Evolutionary conservation across 805 yeast genomes (phyloP).

Genomic region (Candida stauntonica): DNA sequence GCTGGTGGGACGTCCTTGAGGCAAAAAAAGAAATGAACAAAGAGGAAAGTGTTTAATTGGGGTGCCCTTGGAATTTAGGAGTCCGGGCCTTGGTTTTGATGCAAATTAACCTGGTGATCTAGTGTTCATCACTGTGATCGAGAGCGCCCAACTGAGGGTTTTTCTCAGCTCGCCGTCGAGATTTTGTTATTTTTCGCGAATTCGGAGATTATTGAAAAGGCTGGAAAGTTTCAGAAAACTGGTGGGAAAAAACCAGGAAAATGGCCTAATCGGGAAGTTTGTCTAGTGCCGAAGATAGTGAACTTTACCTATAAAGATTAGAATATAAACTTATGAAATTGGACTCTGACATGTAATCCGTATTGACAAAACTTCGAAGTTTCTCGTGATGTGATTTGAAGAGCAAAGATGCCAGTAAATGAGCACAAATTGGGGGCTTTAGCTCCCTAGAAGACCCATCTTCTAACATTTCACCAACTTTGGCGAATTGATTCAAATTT

Average conservation of each 20-base stretch:
- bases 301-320: no score
- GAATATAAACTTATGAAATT: background rate
- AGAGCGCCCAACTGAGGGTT: background rate
- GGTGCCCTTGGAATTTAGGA: background rate
- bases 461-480: no score
- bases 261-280: background rate
- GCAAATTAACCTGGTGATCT: no score
- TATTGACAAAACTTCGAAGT: background rate
- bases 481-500: no score
- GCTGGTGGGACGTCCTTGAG: background rate
- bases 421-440: slow-evolving; percentile 14
- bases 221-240: background rate
- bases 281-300: no score
- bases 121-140: background rate
- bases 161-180: background rate
- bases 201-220: background rate
- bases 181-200: no score
- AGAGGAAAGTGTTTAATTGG: background rate
- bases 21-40: background rate
- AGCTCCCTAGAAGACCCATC: background rate
- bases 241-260: background rate
- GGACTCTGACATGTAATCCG: background rate
- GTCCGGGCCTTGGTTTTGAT: background rate
- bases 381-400: slow-evolving; percentile 2
- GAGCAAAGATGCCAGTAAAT: slow-evolving; percentile 7